These are phyloP conservation scores for Hymenoscyphus fraxineus DNA, from an alignment of 2,329 filamentous ascomycete species.

Conservation along the genomic window DNA sequence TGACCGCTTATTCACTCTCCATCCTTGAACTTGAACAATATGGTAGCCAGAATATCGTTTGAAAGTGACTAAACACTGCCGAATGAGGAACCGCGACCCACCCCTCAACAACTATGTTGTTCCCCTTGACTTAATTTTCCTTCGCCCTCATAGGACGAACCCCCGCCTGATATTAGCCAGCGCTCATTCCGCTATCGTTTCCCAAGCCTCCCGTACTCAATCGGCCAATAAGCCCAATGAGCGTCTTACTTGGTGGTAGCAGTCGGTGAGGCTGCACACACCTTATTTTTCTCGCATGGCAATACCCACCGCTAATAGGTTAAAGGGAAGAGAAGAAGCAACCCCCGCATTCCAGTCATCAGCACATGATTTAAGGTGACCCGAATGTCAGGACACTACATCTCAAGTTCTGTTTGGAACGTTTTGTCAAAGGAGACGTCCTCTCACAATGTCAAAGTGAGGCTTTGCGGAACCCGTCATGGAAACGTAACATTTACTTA, in stretches of 20 bases:
- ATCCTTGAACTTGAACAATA: neutral
- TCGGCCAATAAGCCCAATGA: conserved; percentile 9
- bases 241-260: conserved; percentile 9
- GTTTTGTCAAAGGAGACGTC: conserved; percentile 17
- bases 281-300: conserved; percentile 16
- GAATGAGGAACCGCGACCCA: conserved; percentile 1
- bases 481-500: conserved; percentile 8
- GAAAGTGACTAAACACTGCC: conserved; percentile 1
- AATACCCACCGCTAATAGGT: conserved; percentile 21
- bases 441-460: conserved; percentile 8
- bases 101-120: neutral
- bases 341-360: conserved; percentile 16
- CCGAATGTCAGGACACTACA: conserved; percentile 23
- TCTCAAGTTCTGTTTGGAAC: conserved; percentile 2
- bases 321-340: conserved; percentile 9
- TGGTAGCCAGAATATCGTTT: neutral
- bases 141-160: conserved; percentile 1
- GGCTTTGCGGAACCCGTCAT: conserved; percentile 6
- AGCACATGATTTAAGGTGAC: conserved; percentile 30
- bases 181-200: conserved; percentile 8
- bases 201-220: conserved; percentile 10
- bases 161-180: conserved; percentile 6
- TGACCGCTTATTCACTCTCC: neutral
- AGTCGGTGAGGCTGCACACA: conserved; percentile 22
- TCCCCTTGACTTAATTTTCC: neutral